Conservation (phyloP, 2,329 filamentous ascomycete genomes). For the Metarhizium guizhouense region DNA sequence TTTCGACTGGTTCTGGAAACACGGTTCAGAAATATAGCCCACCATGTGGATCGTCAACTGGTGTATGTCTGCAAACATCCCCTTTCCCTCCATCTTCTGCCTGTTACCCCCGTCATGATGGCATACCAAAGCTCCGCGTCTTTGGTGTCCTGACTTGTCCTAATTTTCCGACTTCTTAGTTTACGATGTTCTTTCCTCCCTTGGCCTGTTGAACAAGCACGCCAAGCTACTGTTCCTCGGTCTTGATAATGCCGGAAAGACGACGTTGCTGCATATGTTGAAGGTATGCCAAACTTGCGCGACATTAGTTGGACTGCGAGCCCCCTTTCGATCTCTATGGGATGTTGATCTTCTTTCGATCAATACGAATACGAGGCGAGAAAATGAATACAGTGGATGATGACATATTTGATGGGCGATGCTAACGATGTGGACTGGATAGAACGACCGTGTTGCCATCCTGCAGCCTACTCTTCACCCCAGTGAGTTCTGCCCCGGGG, state of each 20-base stretch:
- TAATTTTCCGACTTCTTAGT: conserved; percentile 33
- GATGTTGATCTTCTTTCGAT: background rate
- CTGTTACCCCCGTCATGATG: background rate
- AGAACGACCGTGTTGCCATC: conserved; percentile 90
- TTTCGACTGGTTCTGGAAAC: conserved; percentile 8
- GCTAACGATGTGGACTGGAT: conserved; percentile 14
- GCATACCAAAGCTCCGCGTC: background rate
- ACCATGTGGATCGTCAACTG: conserved; percentile 92
- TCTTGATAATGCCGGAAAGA: conserved; percentile 92
- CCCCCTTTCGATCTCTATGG: background rate
- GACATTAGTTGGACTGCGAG: background rate
- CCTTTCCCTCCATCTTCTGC: conserved; percentile 5
- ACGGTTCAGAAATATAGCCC: conserved; percentile 13
- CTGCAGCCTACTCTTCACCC: conserved; percentile 87
- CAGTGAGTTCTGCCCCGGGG: conserved; percentile 47
- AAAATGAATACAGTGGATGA: background rate
- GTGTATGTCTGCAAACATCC: conserved; percentile 53
- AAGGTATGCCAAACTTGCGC: conserved; percentile 52
- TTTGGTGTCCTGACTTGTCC: conserved; percentile 23
- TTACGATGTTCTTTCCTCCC: conserved; percentile 80
- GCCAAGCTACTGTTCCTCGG: conserved; percentile 91
- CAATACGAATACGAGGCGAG: background rate
- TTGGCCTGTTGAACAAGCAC: conserved; percentile 90
- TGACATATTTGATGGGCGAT: conserved; percentile 2
- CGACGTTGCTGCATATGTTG: conserved; percentile 87